A percentile compares a stretch with the other conserved stretches of the same genome.
phyloP scores from a whole-genome alignment of 2,329 filamentous ascomycete species.

The Cryphonectria nitschkei region DNA sequence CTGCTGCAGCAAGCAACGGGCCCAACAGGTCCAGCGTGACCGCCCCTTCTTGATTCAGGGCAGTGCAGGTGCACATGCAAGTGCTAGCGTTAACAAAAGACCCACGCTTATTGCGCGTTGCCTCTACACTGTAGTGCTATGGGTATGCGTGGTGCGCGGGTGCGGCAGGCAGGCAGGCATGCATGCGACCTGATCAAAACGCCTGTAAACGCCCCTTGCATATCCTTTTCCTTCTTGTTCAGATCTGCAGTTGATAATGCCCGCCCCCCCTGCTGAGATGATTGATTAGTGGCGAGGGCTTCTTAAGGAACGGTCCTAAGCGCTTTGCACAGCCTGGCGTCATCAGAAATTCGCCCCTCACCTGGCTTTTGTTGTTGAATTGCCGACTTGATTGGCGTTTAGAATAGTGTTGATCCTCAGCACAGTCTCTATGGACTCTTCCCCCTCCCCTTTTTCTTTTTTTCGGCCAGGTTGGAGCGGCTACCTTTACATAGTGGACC shows the following conservation, averaged over 20 bases:
- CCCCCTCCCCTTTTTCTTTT: not conserved
- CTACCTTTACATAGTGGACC: too few relatives aligned
- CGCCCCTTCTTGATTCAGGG: not conserved
- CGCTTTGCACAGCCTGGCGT: not conserved
- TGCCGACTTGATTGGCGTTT: not conserved
- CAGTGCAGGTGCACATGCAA: not conserved
- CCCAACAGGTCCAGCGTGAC: not conserved
- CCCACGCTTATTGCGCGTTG: not conserved
- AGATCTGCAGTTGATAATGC: not conserved
- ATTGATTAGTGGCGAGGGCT: not conserved
- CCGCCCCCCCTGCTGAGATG: not conserved
- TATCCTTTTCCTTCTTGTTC: not conserved
- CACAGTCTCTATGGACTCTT: not conserved
- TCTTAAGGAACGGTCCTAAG: not conserved
- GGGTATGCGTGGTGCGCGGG: too few relatives aligned
- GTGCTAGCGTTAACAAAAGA: not conserved
- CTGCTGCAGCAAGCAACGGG: too few relatives aligned
- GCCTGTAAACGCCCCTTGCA: not conserved
- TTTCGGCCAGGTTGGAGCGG: not conserved
- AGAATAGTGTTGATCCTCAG: not conserved
- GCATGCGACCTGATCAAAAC: too few relatives aligned
- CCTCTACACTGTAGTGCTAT: too few relatives aligned
- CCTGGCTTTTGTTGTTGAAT: not conserved
- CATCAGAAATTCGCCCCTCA: not conserved
- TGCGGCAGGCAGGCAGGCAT: too few relatives aligned